Conservation (phyloP, 306 rosid genomes). For the Citrullus colocynthis region DNA sequence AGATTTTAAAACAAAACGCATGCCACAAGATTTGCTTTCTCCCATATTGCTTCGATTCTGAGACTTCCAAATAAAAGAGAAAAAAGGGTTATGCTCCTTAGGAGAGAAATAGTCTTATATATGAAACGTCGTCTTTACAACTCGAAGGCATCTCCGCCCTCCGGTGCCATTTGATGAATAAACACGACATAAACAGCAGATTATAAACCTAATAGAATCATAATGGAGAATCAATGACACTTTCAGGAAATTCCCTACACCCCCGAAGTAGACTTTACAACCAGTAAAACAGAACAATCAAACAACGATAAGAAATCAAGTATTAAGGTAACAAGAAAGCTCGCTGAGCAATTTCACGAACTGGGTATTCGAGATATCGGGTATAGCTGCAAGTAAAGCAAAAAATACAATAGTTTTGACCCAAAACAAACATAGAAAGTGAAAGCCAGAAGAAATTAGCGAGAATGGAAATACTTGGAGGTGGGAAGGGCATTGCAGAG, state of each 20-base stretch:
- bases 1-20: background rate
- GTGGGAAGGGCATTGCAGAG: slow-evolving; percentile 78
- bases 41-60: background rate
- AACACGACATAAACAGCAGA: background rate
- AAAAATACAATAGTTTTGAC: background rate
- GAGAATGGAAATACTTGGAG: slow-evolving; percentile 32
- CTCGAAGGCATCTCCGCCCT: background rate
- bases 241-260: background rate
- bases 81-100: background rate
- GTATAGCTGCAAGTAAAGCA: background rate
- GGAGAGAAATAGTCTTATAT: background rate
- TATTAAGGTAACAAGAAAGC: background rate
- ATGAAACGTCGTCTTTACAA: background rate
- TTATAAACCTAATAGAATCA: background rate
- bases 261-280: background rate
- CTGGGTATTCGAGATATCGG: background rate
- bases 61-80: background rate
- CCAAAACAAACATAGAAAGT: background rate
- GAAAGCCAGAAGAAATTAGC: background rate
- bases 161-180: background rate
- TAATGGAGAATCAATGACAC: background rate
- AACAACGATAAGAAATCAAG: background rate
- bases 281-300: background rate
- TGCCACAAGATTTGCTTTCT: background rate
- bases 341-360: background rate